A percentile compares a stretch with the other conserved stretches of the same genome.
Evolutionary conservation across 164 flowering plant species (phyloP).

Genomic region (Stephania yunnanensis): DNA sequence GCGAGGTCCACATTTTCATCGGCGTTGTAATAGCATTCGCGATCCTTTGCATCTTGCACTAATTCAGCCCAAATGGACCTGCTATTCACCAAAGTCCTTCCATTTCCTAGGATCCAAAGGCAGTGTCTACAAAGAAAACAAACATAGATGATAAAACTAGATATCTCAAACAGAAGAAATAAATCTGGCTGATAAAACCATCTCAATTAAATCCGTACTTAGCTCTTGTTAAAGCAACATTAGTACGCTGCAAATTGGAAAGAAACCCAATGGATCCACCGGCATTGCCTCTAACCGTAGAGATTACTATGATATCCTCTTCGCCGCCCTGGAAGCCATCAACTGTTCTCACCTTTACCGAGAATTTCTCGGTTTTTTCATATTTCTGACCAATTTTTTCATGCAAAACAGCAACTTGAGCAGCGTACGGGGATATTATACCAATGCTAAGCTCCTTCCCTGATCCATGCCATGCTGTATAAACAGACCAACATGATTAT

Average conservation of each 20-base stretch:
- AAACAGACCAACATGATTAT: background rate
- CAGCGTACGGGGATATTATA: slow-evolving; percentile 61
- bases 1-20: slow-evolving; percentile 32
- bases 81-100: slow-evolving; percentile 23
- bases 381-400: slow-evolving; percentile 29
- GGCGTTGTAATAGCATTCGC: slow-evolving; percentile 30
- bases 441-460: slow-evolving; percentile 48
- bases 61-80: slow-evolving; percentile 33
- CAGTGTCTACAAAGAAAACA: slow-evolving; percentile 24
- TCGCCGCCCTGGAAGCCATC: slow-evolving; percentile 71
- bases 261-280: slow-evolving; percentile 48
- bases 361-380: slow-evolving; percentile 25
- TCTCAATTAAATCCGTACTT: slow-evolving; percentile 30
- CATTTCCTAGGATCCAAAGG: slow-evolving; percentile 47
- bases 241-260: slow-evolving; percentile 37
- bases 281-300: slow-evolving; percentile 46
- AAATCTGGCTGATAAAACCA: background rate
- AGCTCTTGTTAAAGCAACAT: slow-evolving; percentile 66
- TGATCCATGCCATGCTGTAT: slow-evolving; percentile 40
- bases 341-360: slow-evolving; percentile 38
- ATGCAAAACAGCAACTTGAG: slow-evolving; percentile 45
- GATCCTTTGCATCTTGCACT: slow-evolving; percentile 34
- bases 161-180: background rate
- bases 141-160: background rate
- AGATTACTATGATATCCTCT: slow-evolving; percentile 48